A percentile compares a stretch with the other conserved stretches of the same genome.
phyloP scores from a whole-genome alignment of 768 basidiomycete genomes.

The Lactarius psammicola region DNA sequence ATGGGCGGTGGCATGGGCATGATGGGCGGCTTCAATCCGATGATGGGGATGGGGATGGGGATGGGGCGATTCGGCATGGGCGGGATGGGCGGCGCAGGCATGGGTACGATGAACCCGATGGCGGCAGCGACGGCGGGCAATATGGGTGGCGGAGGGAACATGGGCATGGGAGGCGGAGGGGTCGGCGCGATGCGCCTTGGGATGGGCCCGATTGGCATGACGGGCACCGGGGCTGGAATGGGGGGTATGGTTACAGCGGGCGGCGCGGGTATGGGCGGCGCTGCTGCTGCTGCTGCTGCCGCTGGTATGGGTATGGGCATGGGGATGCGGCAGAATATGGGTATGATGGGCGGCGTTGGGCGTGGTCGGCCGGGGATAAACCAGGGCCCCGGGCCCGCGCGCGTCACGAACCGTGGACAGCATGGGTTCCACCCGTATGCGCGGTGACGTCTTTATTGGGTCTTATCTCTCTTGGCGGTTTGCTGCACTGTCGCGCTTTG shows the following conservation, averaged over 20 bases:
- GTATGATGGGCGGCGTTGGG: conserved; percentile 47
- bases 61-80: conserved; percentile 37
- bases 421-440: conserved; percentile 86
- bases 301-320: conserved; percentile 31
- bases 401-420: conserved; percentile 67
- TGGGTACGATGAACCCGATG: conserved; percentile 47
- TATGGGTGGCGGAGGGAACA: conserved; percentile 42
- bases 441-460: conserved; percentile 42
- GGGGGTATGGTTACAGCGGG: conserved; percentile 34
- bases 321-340: conserved; percentile 36
- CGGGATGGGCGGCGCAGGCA: conserved; percentile 53
- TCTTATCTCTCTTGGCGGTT: background rate
- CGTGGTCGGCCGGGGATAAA: conserved; percentile 60
- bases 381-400: conserved; percentile 47
- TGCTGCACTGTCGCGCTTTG: background rate
- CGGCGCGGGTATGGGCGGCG: conserved; percentile 25
- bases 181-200: conserved; percentile 35
- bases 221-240: conserved; percentile 13
- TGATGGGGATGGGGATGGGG: conserved; percentile 39
- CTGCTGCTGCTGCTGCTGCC: conserved; percentile 28
- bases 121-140: conserved; percentile 9
- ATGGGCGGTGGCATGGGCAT: conserved; percentile 40
- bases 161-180: conserved; percentile 39
- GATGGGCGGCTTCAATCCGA: conserved; percentile 29
- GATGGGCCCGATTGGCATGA: conserved; percentile 31